Percentiles rank a stretch among this genome's conserved stretches.
Conservation (phyloP, 495 filamentous ascomycete species). For the Aspergillus panamensis region DNA sequence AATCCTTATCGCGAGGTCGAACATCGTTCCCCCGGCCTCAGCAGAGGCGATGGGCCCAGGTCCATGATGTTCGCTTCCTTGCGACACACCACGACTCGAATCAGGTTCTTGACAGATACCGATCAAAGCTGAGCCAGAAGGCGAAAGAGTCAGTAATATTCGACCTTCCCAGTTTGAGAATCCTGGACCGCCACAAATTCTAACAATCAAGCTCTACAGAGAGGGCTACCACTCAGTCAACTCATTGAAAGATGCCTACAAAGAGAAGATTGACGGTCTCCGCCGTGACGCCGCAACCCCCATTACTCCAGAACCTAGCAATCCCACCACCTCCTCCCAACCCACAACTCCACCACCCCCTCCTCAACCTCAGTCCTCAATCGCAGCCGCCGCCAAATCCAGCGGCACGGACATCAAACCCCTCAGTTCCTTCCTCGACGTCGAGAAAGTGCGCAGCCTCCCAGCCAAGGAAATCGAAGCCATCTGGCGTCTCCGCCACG, state of each 20-base stretch:
- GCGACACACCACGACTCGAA: constrained; percentile 61
- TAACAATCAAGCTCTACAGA: constrained; percentile 34
- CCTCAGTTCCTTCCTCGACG: constrained; percentile 77
- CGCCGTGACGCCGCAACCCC: constrained; percentile 58
- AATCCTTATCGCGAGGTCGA: constrained; percentile 28
- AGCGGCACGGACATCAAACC: constrained; percentile 70
- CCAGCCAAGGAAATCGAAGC: constrained; percentile 79
- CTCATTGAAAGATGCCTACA: constrained; percentile 76
- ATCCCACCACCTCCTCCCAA: constrained; percentile 23
- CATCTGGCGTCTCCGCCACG: constrained; percentile 89
- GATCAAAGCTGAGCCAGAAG: constrained; percentile 78
- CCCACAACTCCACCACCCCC: constrained; percentile 22
- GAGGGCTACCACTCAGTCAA: constrained; percentile 71
- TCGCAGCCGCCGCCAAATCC: constrained; percentile 31
- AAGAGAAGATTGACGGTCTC: constrained; percentile 70
- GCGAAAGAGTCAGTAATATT: constrained; percentile 59
- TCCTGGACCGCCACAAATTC: background rate
- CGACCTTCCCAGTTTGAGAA: background rate
- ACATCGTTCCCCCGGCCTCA: constrained; percentile 31
- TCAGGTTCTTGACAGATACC: constrained; percentile 76
- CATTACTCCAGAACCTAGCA: constrained; percentile 47
- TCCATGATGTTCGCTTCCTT: constrained; percentile 88
- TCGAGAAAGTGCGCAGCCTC: constrained; percentile 68
- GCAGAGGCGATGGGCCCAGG: constrained; percentile 86
- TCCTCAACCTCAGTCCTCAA: constrained; percentile 31